Percentiles rank a stretch among this genome's conserved stretches.
These are phyloP conservation scores for Pythium scleroteichum DNA, from an alignment of 352 stramenopile genomes.

Conservation along the genomic window DNA sequence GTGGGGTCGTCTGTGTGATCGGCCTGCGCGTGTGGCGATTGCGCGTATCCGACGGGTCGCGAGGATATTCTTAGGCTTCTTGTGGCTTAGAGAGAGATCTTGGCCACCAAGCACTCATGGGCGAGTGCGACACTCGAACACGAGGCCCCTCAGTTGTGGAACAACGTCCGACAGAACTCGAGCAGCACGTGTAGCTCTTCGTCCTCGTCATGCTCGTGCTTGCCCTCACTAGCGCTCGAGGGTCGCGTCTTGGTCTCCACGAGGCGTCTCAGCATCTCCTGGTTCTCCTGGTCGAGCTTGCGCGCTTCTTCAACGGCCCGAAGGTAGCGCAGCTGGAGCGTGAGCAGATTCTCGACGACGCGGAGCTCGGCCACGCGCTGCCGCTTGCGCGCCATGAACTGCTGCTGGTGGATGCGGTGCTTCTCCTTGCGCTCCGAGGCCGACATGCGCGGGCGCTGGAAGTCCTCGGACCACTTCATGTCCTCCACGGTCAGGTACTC, in stretches of 20 bases:
- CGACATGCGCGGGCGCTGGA: slow-evolving; percentile 8
- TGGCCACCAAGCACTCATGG: too few relatives aligned
- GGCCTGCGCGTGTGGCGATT: too few relatives aligned
- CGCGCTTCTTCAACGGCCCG: background rate
- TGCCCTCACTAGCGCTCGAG: too few relatives aligned
- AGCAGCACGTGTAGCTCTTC: background rate
- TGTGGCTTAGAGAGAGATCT: too few relatives aligned
- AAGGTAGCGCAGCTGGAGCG: slow-evolving; percentile 1
- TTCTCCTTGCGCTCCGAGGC: background rate
- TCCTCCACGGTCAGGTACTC: slow-evolving; percentile 1
- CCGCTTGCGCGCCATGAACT: slow-evolving; percentile 7
- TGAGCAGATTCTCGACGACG: background rate
- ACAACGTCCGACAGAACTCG: background rate
- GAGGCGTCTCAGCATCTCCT: background rate
- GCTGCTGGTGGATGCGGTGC: slow-evolving; percentile 6
- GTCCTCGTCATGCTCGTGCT: background rate
- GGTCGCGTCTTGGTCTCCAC: background rate
- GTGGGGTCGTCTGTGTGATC: too few relatives aligned
- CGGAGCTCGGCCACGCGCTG: background rate
- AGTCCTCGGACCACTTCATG: slow-evolving; percentile 2
- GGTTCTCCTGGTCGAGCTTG: background rate
- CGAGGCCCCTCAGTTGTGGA: background rate
- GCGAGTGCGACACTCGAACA: too few relatives aligned
- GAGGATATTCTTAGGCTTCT: too few relatives aligned
- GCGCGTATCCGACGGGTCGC: too few relatives aligned